These are phyloP conservation scores for Cutaneotrichosporon mucoides DNA, from an alignment of 1,284 basidiomycete genomes.

Conservation along the genomic window DNA sequence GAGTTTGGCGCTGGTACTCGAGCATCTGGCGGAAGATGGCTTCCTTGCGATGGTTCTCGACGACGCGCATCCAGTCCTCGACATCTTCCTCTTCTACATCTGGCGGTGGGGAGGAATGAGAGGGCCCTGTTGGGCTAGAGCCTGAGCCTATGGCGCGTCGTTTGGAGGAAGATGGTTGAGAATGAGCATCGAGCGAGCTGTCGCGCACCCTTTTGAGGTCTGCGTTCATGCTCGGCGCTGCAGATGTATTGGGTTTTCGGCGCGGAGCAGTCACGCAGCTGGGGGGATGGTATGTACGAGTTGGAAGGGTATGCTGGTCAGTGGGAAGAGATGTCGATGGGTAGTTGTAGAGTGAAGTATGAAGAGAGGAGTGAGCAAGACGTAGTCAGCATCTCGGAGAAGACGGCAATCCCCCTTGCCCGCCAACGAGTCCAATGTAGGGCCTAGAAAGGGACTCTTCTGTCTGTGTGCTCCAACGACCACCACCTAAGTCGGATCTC, in stretches of 20 bases:
- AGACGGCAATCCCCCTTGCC: too few species aligned
- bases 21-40: slow-evolving; percentile 89
- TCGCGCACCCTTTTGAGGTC: slow-evolving; percentile 47
- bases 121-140: slow-evolving; percentile 11
- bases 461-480: too few species aligned
- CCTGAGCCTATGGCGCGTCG: slow-evolving; percentile 24
- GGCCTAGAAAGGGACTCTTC: too few species aligned
- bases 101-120: slow-evolving; percentile 11
- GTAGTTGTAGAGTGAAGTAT: too few species aligned
- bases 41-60: slow-evolving; percentile 70
- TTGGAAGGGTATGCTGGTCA: neutral
- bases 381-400: too few species aligned
- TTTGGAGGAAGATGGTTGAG: slow-evolving; percentile 27
- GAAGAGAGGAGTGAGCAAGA: too few species aligned
- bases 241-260: neutral
- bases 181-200: slow-evolving; percentile 29
- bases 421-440: too few species aligned
- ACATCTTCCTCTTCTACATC: slow-evolving; percentile 29
- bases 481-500: neutral
- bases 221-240: slow-evolving; percentile 38
- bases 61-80: slow-evolving; percentile 44
- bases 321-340: too few species aligned
- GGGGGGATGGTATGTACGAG: neutral
- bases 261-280: too few species aligned
- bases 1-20: slow-evolving; percentile 77